phyloP scores from a whole-genome alignment of 169 alveolate genomes.

The Cryptosporidium baileyi region DNA sequence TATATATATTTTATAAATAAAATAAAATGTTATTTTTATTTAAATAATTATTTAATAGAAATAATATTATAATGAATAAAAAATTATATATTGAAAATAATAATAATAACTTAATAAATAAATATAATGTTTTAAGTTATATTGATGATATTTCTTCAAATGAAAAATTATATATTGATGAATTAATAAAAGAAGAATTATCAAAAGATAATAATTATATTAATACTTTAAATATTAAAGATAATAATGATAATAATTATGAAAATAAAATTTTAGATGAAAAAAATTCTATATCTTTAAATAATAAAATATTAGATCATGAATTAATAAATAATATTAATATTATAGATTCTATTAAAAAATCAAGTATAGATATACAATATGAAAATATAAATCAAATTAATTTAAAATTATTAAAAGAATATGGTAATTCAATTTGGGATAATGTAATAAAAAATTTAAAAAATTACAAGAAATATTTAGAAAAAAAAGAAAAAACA shows the following conservation, averaged over 20 bases:
- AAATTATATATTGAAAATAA: too few species aligned
- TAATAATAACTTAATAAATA: too few species aligned
- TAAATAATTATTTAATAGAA: too few species aligned
- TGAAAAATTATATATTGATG: not conserved
- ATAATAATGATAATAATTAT: not conserved
- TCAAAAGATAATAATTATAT: not conserved
- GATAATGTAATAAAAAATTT: not conserved
- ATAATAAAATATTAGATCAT: not conserved
- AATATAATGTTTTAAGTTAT: too few species aligned
- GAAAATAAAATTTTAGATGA: not conserved
- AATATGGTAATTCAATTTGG: conserved; percentile 43
- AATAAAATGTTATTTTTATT: not conserved
- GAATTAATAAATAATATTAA: not conserved
- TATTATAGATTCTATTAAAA: not conserved
- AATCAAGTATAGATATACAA: not conserved
- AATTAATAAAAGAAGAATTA: conserved; percentile 12
- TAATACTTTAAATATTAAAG: not conserved
- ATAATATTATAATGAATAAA: not conserved
- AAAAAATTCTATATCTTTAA: not conserved
- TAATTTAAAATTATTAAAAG: conserved; percentile 18
- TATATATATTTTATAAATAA: too few species aligned
- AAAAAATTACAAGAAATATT: not conserved
- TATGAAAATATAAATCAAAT: not conserved
- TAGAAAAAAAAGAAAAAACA: not conserved
- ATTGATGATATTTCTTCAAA: conserved; percentile 14